These are phyloP conservation scores for Chrysanthemum seticuspe DNA, from an alignment of 129 eudicot genomes.

Conservation along the genomic window DNA sequence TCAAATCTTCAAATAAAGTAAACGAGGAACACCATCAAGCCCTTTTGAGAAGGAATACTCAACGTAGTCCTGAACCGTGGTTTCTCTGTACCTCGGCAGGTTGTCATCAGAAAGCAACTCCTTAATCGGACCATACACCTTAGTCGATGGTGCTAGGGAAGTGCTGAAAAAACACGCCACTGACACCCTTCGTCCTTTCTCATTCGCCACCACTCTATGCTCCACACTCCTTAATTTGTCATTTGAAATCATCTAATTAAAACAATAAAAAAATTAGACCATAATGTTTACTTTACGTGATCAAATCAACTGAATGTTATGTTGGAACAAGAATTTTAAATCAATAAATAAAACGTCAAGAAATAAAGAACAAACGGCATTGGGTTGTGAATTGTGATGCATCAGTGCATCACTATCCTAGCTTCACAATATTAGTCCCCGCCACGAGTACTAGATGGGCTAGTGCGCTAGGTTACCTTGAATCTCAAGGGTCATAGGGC, in stretches of 20 bases:
- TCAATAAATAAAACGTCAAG: no score
- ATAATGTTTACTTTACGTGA: no score
- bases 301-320: no score
- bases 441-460: no score
- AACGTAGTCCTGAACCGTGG: conserved; percentile 22
- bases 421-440: no score
- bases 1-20: conserved; percentile 46
- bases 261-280: no score
- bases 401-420: no score
- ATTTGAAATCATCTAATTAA: conserved; percentile 46
- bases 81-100: conserved; percentile 27
- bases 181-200: conserved; percentile 44
- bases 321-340: no score
- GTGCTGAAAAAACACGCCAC: conserved; percentile 47
- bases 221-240: conserved; percentile 50
- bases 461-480: no score
- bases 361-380: no score
- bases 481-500: no score
- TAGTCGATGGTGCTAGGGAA: conserved; percentile 7
- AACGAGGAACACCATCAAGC: conserved; percentile 34
- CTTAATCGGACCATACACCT: conserved; percentile 27
- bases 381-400: no score
- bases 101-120: conserved; percentile 34
- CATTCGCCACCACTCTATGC: conserved; percentile 47
- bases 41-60: conserved; percentile 34